Percentiles rank a stretch among this genome's conserved stretches.
These are phyloP conservation scores for Mortierella sp. DNA, from an alignment of 371 early-diverging fungal genomes.

Conservation along the genomic window DNA sequence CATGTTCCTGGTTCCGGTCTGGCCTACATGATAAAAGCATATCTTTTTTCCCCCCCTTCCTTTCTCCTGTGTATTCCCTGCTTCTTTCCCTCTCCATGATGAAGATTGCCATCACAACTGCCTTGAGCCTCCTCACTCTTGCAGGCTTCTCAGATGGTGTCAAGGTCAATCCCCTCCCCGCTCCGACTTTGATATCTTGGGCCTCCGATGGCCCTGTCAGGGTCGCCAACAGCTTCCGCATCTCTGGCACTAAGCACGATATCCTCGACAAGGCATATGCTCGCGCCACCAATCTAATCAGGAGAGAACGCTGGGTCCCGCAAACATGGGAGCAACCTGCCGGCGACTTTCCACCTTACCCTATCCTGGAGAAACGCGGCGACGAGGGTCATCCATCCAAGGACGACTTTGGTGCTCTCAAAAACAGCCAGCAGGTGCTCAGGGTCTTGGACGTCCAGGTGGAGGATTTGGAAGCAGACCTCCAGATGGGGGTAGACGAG, in stretches of 20 bases:
- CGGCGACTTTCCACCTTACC: constrained; percentile 39
- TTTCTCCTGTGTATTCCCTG: constrained; percentile 1
- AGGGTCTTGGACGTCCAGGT: constrained; percentile 49
- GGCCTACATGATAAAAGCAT: too few species aligned
- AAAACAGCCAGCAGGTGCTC: constrained; percentile 10
- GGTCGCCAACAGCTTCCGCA: constrained; percentile 36
- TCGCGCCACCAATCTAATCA: constrained; percentile 40
- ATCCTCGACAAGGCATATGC: constrained; percentile 35
- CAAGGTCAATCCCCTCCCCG: constrained; percentile 51
- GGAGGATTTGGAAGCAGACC: constrained; percentile 47
- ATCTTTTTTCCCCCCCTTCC: background rate
- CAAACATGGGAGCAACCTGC: constrained; percentile 46
- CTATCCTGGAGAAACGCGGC: constrained; percentile 31
- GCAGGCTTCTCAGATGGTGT: constrained; percentile 37
- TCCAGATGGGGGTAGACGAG: constrained; percentile 69
- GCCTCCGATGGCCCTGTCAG: constrained; percentile 30
- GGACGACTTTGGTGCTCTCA: background rate
- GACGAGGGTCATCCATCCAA: too few species aligned
- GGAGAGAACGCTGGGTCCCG: constrained; percentile 49
- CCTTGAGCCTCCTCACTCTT: constrained; percentile 37
- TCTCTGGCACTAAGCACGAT: constrained; percentile 31
- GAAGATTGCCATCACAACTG: constrained; percentile 43
- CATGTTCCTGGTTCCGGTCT: too few species aligned
- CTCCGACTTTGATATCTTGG: constrained; percentile 36
- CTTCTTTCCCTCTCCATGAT: constrained; percentile 10